Percentiles rank a stretch among this genome's conserved stretches.
phyloP scores from a whole-genome alignment of 2,329 filamentous ascomycete genomes.

The Bertia moriformis region DNA sequence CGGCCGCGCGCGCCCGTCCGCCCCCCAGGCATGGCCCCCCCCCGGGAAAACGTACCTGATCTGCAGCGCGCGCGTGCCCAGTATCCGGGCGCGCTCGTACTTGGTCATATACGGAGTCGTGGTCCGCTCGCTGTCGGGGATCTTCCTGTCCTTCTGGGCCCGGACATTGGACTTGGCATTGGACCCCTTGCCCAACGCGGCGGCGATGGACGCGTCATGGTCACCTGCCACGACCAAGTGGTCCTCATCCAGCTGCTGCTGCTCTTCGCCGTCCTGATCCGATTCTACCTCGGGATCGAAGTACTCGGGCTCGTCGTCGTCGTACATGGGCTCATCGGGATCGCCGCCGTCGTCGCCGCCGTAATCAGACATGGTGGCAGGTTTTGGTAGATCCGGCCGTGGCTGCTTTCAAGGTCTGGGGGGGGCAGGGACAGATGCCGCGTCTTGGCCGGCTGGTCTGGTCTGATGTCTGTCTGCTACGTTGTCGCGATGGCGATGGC shows the following conservation, averaged over 20 bases:
- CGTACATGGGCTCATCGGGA: conserved; percentile 38
- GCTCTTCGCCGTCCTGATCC: conserved; percentile 33
- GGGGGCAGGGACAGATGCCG: too few relatives aligned
- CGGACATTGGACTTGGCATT: conserved; percentile 34
- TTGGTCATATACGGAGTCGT: conserved; percentile 99
- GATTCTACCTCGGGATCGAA: conserved; percentile 37
- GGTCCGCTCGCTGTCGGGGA: conserved; percentile 70
- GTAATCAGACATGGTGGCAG: conserved; percentile 75
- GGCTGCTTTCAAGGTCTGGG: too few relatives aligned
- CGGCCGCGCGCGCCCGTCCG: too few relatives aligned
- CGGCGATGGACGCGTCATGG: conserved; percentile 43
- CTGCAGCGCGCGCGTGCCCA: conserved; percentile 85
- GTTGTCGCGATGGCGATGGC: too few relatives aligned
- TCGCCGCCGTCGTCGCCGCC: conserved; percentile 49
- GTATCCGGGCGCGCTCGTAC: conserved; percentile 85
- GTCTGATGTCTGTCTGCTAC: too few relatives aligned
- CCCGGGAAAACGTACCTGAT: too few relatives aligned
- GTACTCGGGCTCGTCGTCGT: conserved; percentile 41
- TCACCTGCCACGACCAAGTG: conserved; percentile 48
- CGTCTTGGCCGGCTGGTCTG: too few relatives aligned
- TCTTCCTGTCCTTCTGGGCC: conserved; percentile 75
- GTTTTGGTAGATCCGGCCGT: too few relatives aligned
- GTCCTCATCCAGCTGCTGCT: conserved; percentile 42
- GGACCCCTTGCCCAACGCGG: conserved; percentile 33
- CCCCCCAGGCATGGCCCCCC: conserved; percentile 10